Percentiles rank a stretch among this genome's conserved stretches.
Conservation (phyloP, 257 asterid genomes). For the Solanum bukasovii region DNA sequence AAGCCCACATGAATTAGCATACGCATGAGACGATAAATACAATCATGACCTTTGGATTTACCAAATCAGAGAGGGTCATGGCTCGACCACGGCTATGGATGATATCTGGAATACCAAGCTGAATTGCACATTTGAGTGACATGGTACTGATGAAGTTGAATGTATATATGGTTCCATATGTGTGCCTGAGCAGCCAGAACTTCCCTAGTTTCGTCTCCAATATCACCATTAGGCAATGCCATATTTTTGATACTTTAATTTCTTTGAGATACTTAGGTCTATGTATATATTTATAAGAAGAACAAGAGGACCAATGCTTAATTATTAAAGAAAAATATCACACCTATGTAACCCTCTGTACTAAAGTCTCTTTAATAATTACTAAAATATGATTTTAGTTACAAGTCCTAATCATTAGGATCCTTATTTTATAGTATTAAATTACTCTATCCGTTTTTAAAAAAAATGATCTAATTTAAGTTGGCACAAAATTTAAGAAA, state of each 20-base stretch:
- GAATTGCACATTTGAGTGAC: constrained; percentile 12
- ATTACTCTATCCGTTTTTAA: not conserved
- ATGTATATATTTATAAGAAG: not conserved
- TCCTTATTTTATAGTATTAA: too few species aligned
- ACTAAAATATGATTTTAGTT: too few species aligned
- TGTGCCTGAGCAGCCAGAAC: not conserved
- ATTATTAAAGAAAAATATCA: too few species aligned
- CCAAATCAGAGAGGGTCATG: constrained; percentile 1
- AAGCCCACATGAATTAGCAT: not conserved
- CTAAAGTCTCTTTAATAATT: too few species aligned
- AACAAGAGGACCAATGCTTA: not conserved
- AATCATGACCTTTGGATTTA: not conserved
- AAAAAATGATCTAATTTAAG: too few species aligned
- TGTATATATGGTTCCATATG: not conserved
- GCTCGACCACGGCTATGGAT: constrained; percentile 6
- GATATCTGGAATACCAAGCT: constrained; percentile 9
- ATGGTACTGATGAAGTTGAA: not conserved
- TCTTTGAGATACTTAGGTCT: not conserved
- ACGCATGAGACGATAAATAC: constrained; percentile 2
- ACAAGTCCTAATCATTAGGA: too few species aligned
- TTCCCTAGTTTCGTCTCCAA: not conserved
- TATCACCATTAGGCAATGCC: not conserved
- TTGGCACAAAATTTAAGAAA: too few species aligned
- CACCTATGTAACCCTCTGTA: too few species aligned
- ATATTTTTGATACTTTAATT: not conserved